A percentile compares a stretch with the other conserved stretches of the same genome.
Evolutionary conservation across 331 rosid species (phyloP).

Genomic region (Pyracantha coccinea): DNA sequence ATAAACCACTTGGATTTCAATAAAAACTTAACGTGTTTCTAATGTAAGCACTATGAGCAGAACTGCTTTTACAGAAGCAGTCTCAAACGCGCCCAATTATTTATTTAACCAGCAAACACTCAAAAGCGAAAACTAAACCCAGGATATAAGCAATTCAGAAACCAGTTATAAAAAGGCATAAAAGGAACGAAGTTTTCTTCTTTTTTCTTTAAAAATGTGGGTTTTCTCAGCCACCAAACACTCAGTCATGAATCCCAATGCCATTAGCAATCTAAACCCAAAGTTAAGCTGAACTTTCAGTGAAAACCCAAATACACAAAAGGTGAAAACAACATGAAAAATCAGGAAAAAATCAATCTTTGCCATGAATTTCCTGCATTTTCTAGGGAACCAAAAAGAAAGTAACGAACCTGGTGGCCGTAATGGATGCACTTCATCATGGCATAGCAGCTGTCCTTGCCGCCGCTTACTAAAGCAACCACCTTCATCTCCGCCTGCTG

Average conservation of each 20-base stretch:
- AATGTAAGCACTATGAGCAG: too few species aligned
- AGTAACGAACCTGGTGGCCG: constrained; percentile 72
- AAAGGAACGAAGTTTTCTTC: neutral
- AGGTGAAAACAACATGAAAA: neutral
- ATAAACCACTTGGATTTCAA: too few species aligned
- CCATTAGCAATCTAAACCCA: neutral
- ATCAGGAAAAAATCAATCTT: neutral
- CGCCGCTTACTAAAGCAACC: constrained; percentile 91
- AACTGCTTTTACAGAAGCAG: too few species aligned
- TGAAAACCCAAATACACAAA: neutral
- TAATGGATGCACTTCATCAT: constrained; percentile 81
- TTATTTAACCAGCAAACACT: too few species aligned
- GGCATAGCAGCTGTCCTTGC: constrained; percentile 93
- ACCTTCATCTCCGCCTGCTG: constrained; percentile 52
- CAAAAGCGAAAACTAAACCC: too few species aligned
- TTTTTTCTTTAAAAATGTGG: neutral
- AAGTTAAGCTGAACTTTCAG: neutral
- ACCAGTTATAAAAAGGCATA: neutral
- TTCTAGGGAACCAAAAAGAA: constrained; percentile 2
- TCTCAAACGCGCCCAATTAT: too few species aligned
- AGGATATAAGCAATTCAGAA: too few species aligned
- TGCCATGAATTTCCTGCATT: neutral
- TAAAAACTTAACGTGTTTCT: too few species aligned
- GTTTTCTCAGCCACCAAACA: neutral
- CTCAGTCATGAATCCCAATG: neutral